Percentiles rank a stretch among this genome's conserved stretches.
Evolutionary conservation across 1,284 basidiomycete genomes (phyloP).

Genomic region (Melampsora larici-populina): DNA sequence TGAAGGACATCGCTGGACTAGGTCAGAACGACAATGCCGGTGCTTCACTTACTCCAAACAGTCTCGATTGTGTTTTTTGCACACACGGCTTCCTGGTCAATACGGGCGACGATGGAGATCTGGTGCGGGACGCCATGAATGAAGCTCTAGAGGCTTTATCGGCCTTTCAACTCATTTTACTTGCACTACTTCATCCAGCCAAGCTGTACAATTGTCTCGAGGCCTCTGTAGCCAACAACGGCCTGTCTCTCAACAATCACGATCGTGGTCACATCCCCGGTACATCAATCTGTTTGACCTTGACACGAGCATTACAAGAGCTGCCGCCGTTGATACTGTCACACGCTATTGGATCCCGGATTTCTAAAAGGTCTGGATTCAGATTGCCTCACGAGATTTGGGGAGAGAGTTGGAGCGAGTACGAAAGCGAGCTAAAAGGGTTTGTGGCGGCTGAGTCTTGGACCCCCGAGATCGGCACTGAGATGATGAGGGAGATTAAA

Average conservation of each 20-base stretch:
- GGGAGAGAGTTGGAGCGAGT: conserved; percentile 27
- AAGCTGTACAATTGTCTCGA: conserved; percentile 13
- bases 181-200: conserved; percentile 10
- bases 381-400: conserved; percentile 35
- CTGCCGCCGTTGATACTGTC: conserved; percentile 34
- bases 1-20: conserved; percentile 31
- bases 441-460: conserved; percentile 35
- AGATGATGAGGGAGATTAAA: conserved; percentile 22
- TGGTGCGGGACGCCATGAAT: conserved; percentile 37
- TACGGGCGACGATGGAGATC: conserved; percentile 20
- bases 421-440: conserved; percentile 17
- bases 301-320: conserved; percentile 25
- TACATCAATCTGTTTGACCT: conserved; percentile 6
- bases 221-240: neutral
- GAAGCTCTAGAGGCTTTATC: conserved; percentile 40
- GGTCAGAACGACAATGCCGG: neutral
- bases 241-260: neutral
- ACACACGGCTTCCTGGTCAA: conserved; percentile 22
- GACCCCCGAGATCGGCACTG: conserved; percentile 16
- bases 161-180: conserved; percentile 25
- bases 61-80: conserved; percentile 17
- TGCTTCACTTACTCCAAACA: neutral
- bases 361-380: conserved; percentile 19
- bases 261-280: neutral
- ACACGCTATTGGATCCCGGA: conserved; percentile 11